Evolutionary conservation across 306 rosid genomes (phyloP).

Genomic region (Dryas drummondii): DNA sequence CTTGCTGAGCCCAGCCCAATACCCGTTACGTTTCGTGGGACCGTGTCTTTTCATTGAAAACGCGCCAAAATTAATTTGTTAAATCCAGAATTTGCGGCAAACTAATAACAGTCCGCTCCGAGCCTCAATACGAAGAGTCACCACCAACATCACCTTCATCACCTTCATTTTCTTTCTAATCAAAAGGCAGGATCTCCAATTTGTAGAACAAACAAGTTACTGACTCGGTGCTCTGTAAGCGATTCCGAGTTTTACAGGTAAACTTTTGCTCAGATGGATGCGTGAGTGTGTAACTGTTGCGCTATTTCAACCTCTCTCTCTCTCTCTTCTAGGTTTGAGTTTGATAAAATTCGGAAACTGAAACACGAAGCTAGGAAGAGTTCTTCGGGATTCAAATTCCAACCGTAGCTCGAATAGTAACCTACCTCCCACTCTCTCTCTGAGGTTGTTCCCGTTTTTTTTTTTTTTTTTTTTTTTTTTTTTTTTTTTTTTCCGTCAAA

Average conservation of each 20-base stretch:
- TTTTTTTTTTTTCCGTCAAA: too few relatives aligned
- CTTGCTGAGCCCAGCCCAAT: not conserved
- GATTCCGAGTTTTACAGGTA: conserved; percentile 1
- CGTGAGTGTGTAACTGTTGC: not conserved
- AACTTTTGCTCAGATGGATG: not conserved
- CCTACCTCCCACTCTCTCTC: not conserved
- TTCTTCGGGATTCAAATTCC: not conserved
- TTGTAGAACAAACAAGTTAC: not conserved
- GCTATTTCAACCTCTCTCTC: not conserved
- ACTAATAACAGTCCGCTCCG: too few relatives aligned
- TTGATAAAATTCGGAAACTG: not conserved
- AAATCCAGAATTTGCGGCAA: too few relatives aligned
- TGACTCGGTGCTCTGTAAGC: conserved; percentile 4
- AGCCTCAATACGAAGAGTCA: not conserved
- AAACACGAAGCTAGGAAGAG: not conserved
- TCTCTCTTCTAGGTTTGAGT: not conserved
- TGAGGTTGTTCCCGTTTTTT: not conserved
- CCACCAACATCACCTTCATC: not conserved
- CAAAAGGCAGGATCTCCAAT: conserved; percentile 1
- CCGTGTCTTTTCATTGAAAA: not conserved
- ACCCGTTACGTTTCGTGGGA: not conserved
- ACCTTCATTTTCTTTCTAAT: not conserved
- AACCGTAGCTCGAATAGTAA: not conserved
- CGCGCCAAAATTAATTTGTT: conserved; percentile 9
- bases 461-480: too few relatives aligned